Base-by-base conservation (phyloP, 169 alveolate genomes). In the Cyclospora cayetanensis region DNA sequence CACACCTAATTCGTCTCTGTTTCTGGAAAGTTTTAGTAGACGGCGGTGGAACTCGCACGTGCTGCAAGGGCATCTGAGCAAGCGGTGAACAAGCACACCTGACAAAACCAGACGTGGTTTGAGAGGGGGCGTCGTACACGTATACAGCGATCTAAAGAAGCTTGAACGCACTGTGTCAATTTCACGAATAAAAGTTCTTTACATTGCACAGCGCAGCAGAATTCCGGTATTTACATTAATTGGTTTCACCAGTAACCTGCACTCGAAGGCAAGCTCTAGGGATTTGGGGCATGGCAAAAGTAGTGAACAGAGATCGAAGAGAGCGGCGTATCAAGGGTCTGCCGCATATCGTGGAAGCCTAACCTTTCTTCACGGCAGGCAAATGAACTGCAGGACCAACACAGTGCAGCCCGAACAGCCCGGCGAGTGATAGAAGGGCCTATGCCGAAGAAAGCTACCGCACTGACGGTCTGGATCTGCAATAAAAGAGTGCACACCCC, bases 21-120 rank as follows among this genome's bases (percentile, higher is more conserved):
- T 43, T 18, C 55, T 76, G 29, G 53, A 0, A 11, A 82, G 50
- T 34, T 91, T 91, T 0, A 76, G 39, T 12, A 91, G 79, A 4
- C 90, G 86, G 2, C 94, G 91, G 1, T 82, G 79, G 31, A 91
- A 82, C 27, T 91, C 94, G 70, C 94, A 91, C 35, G n/a, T 37
- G 34, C 68, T 9, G 84, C 94, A 91, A 9, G 94, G 94, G 77
- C 94, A 91, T 74, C 94, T 91, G 79, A 20, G 25, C n/a, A 11
- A 84, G 34, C 37, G 34, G 34, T 25, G 15, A 22, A 74, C 7
- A 22, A 70, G 18, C 82, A 37, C 82, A 31, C 11, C 46, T 70
- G 27, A 42, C n/a, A 4, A 25, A 7, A 31, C 79, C 42, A n/a
- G 9, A 27, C 41, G n/a, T n/a, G n/a, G n/a, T n/a, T n/a, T n/a